Conservation (phyloP, 805 yeast genomes). For the Lachancea sp. region DNA sequence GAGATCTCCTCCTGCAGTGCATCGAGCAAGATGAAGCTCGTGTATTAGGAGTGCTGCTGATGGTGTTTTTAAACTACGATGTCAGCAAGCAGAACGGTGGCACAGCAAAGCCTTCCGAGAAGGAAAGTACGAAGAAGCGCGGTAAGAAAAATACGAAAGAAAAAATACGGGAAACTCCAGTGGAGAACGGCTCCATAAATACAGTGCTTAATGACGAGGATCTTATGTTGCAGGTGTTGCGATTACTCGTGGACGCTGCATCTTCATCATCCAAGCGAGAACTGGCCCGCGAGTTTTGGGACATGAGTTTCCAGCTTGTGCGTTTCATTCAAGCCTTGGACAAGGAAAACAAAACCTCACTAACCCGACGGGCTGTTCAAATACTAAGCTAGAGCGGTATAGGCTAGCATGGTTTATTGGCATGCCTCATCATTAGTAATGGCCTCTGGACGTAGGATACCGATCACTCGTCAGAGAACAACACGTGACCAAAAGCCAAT, state of each 20-base stretch:
- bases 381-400: constrained; percentile 14
- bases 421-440: not conserved
- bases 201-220: constrained; percentile 26
- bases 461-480: not conserved
- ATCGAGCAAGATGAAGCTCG: constrained; percentile 29
- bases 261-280: constrained; percentile 19
- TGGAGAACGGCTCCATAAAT: not conserved
- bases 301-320: constrained; percentile 31
- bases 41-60: constrained; percentile 26
- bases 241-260: constrained; percentile 28
- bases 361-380: constrained; percentile 23
- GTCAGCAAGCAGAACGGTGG: constrained; percentile 9
- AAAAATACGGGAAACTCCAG: not conserved
- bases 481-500: constrained; percentile 19
- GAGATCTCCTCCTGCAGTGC: constrained; percentile 27
- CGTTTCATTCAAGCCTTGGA: constrained; percentile 28
- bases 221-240: constrained; percentile 27
- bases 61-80: constrained; percentile 32
- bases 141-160: not conserved
- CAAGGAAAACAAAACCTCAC: constrained; percentile 21
- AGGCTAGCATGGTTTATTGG: too few species aligned
- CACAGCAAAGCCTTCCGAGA: not conserved
- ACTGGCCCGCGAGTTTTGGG: constrained; percentile 32
- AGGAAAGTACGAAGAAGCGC: constrained; percentile 4
- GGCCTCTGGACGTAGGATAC: not conserved